Evolutionary conservation across 164 flowering plant genomes (phyloP), one percentile per base, ranked within the genome.

Genomic region (Cinnamomum chago): DNA sequence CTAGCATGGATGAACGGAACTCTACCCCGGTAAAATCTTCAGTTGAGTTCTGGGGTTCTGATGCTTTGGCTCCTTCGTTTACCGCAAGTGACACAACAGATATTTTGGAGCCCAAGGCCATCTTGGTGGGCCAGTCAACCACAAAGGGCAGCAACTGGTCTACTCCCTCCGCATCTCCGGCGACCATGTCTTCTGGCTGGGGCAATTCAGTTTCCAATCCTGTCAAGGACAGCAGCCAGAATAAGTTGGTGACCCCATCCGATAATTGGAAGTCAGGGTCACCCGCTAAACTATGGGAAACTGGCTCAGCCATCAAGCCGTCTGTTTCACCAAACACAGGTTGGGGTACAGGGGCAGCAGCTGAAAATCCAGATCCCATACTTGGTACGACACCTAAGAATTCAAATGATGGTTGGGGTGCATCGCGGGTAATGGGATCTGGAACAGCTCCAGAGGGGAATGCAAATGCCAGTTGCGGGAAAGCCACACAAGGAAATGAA

Each of bases 391-490:
- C 70, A 67, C n/a, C 60, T 3, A 22, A 17, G 14, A 66, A 66
- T 3, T 15, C 50, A 24, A 28, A 17, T 14, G 14, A 1, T 15
- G 51, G 58, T 14, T 72, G 75, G 58, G 68, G 75, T 35, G 18
- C 67, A 30, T 35, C 69, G 6, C 11, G 14, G 5, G n/a, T 1
- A 9, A 40, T 27, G 25, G 67, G 70, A 22, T 67, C 62, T 74
- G 72, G 14, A 24, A 17, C 78, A 17, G 73, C 73, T 28, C 75
- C 70, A 68, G 81, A 50, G 2, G 75, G 40, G 50, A 80, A 79
- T 76, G 68, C 77, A 18, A 86, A 74, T 47, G 1, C 75, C 11
- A 75, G 74, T 40, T 86, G 89, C 89, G 82, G 80, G 12, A 30
- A 15, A 25, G 78, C 83, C 12, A 67, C 82, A 72, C 85, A 17